Evolutionary conservation across 2,329 filamentous ascomycete genomes (phyloP).

Genomic region (Herpomyces periplanetae): DNA sequence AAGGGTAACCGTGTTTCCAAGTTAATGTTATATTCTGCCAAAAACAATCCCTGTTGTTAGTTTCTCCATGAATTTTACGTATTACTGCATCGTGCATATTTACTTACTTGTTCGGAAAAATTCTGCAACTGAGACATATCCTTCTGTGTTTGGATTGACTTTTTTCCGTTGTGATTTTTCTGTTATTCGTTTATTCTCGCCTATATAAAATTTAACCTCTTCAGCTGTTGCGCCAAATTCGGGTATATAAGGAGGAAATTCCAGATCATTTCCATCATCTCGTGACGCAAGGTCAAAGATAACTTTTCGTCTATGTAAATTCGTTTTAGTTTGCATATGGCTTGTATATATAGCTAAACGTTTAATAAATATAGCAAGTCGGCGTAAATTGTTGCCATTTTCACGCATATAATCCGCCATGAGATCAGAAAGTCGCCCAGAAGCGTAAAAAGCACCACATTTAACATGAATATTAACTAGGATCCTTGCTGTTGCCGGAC

Average conservation of each 20-base stretch:
- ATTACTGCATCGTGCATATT: not conserved
- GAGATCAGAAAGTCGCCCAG: constrained; percentile 8
- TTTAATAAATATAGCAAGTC: constrained; percentile 8
- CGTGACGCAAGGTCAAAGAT: constrained; percentile 11
- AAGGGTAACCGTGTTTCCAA: constrained; percentile 13
- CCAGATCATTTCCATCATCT: constrained; percentile 7
- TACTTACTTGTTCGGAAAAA: constrained; percentile 11
- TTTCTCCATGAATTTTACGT: too few relatives aligned
- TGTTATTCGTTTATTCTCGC: too few relatives aligned
- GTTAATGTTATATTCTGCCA: constrained; percentile 8
- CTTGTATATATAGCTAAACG: constrained; percentile 8
- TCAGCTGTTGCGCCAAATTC: constrained; percentile 11
- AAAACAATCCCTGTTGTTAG: constrained; percentile 4
- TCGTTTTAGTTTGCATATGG: constrained; percentile 8
- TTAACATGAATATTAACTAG: constrained; percentile 22
- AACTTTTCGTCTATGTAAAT: constrained; percentile 6
- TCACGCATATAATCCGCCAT: constrained; percentile 6
- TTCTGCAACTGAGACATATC: constrained; percentile 13
- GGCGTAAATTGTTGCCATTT: constrained; percentile 3
- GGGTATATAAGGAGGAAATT: constrained; percentile 7
- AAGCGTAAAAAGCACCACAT: constrained; percentile 16
- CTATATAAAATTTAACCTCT: constrained; percentile 15
- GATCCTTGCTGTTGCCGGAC: constrained; percentile 16
- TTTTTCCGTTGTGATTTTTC: constrained; percentile 3
- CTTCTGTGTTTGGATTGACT: constrained; percentile 4